A percentile compares a stretch with the other conserved stretches of the same genome.
Conservation (phyloP, 257 asterid species). For the Solanum lycopersicoides region DNA sequence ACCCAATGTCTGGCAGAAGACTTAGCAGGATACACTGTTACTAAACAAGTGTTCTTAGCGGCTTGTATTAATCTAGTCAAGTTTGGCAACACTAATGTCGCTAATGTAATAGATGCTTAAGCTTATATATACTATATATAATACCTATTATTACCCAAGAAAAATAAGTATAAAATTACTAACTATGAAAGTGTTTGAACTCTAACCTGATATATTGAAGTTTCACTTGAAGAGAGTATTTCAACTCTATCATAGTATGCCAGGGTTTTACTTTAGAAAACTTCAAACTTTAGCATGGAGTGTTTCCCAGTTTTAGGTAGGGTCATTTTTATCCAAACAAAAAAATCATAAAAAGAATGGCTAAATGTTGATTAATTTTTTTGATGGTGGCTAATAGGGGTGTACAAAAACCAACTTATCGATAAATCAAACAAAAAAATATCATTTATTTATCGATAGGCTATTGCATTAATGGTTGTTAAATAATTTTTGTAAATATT, state of each 20-base stretch:
- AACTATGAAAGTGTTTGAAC: background rate
- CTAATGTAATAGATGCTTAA: background rate
- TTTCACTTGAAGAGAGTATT: background rate
- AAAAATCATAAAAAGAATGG: background rate
- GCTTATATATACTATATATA: too few species aligned
- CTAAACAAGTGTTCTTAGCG: background rate
- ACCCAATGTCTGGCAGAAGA: background rate
- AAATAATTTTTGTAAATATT: background rate
- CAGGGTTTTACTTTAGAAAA: background rate
- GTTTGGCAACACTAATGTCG: background rate
- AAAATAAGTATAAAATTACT: too few species aligned
- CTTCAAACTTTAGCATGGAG: background rate
- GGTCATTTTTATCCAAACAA: background rate
- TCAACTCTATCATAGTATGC: background rate
- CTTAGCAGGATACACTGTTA: background rate
- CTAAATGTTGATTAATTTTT: background rate
- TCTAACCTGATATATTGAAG: background rate
- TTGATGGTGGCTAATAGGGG: background rate
- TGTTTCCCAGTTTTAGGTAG: background rate
- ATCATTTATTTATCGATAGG: background rate
- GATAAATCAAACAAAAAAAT: background rate
- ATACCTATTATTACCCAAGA: background rate
- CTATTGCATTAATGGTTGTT: background rate
- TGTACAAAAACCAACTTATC: background rate
- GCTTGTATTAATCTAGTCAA: background rate